Evolutionary conservation across 768 basidiomycete genomes (phyloP).

Genomic region (Phaffia australis): DNA sequence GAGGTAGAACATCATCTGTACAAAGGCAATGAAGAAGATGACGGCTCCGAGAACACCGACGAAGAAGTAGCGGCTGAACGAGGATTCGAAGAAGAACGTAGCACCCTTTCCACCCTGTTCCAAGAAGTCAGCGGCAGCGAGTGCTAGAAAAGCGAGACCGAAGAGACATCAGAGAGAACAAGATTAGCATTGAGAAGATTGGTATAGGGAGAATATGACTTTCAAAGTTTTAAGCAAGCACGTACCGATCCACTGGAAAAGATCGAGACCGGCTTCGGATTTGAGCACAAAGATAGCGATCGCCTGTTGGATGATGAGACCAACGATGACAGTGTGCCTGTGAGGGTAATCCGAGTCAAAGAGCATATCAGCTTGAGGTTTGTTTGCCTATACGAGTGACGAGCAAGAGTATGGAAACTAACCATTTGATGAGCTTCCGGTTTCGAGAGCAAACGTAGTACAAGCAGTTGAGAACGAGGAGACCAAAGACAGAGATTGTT

Average conservation of each 20-base stretch:
- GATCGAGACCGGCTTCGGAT: conserved; percentile 63
- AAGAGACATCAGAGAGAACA: conserved; percentile 47
- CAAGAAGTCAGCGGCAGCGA: conserved; percentile 67
- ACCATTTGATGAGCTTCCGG: conserved; percentile 59
- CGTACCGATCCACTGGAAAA: conserved; percentile 55
- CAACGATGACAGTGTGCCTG: conserved; percentile 50
- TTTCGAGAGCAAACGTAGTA: conserved; percentile 61
- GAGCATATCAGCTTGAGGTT: too few species aligned
- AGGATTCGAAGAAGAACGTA: conserved; percentile 50
- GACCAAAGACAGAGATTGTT: conserved; percentile 67
- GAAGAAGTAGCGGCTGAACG: conserved; percentile 18
- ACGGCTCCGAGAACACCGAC: conserved; percentile 50
- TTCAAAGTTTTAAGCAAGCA: neutral
- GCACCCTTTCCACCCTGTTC: conserved; percentile 57
- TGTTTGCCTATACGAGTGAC: too few species aligned
- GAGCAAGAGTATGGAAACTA: too few species aligned
- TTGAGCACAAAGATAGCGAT: conserved; percentile 85
- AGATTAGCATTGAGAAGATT: neutral
- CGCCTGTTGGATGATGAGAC: conserved; percentile 70
- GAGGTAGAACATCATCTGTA: conserved; percentile 58
- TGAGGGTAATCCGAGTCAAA: too few species aligned
- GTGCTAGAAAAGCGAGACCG: neutral
- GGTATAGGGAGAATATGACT: too few species aligned
- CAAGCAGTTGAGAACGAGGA: conserved; percentile 64
- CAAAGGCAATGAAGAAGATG: conserved; percentile 88